Evolutionary conservation across 225 moss, liverwort and hornwort species (phyloP), one percentile per base, ranked within the genome.

Genomic region (Physcomitrellopsis africana): DNA sequence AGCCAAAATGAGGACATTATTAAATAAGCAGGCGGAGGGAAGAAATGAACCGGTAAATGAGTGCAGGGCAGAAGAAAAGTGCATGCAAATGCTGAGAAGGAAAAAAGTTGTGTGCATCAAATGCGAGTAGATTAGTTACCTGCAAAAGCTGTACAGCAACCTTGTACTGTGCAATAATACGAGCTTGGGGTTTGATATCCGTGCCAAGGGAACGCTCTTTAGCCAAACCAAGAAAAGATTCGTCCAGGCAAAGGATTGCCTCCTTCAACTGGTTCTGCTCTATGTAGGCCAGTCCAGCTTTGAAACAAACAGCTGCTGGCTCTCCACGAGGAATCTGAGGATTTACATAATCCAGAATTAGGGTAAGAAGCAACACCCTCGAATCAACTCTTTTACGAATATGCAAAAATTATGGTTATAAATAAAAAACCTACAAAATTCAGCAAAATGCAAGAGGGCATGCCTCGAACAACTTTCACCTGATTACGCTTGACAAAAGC

Each of bases 261-360:
- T 99, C 93, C 51, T 82, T 92, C 64, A 99, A 76, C 70, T 95
- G 95, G 66, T 99, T 99, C 80, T 99, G 95, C 75, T 99, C 93
- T 59, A 95, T 86, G 74, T 99, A 95, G 61, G 79, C 83, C 51
- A 99, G 83, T 32, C 90, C 95, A 75, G 87, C 85, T 83, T 95
- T 99, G 63, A 95, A 99, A 76, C 99, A 99, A 55, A 92, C 82
- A 20, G 99, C 92, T 75, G 99, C 86, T 41, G 93, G 93, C 78
- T 95, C 99, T 80, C 99, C 99, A 44, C 93, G 86, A 69, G 99
- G 99, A 17, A 99, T 88, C 95, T 99, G 76, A 72, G 26, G n/a
- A 76, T 45, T 23, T 13, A 67, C 13, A 9, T 16, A 37, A 19
- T 24, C 44, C 51, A 71, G 17, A 52, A 58, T 63, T 55, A 81